Base-by-base conservation (phyloP, 164 flowering plant genomes). In the Stephania yunnanensis region DNA sequence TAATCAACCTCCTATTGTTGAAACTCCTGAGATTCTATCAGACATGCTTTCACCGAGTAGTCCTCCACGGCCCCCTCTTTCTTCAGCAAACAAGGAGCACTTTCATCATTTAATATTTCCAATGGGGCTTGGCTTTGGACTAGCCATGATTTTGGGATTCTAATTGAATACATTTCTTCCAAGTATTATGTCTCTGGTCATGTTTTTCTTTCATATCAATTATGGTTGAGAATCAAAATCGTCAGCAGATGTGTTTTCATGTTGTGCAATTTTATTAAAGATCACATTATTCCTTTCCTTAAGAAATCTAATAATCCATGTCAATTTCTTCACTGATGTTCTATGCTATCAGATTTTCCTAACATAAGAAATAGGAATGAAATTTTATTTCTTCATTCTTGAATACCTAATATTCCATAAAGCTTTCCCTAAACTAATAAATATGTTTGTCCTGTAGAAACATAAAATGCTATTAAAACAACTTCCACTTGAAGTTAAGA, bases 51-150 rank as follows among this genome's bases (percentile, higher is more conserved):
- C 77, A 36, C 48, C 71, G 12, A 74, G 65, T 0, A 52, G 46
- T 52, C 20, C 70, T 46, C 25, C 65, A 36, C 50, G 10, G 30
- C 69, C 76, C 31, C n/a, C 82, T 48, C 68, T 77, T 2, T 77
- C 86, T 67, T 75, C 83, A 36, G 81, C 79, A 76, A 53, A 80
- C 79, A 76, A 53, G 46, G 46, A 53, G 36, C 29, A 69, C 46
- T 55, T 15, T n/a, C 53, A 53, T 48, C 45, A 46, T 22, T 53
- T 42, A 25, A 67, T 46, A 29, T 48, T 79, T 31, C 46, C 73
- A 30, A 68, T 72, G 64, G 80, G 76, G 46, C 58, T 84, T 13
- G 52, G 79, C 31, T 48, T 79, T 63, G 78, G 74, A 12, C n/a
- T 76, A 46, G 68, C 78, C 46, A 55, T 82, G 68, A 22, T 82